Percentiles rank a stretch among this genome's conserved stretches.
phyloP scores from a whole-genome alignment of 169 alveolate species.

The Besnoitia besnoiti region DNA sequence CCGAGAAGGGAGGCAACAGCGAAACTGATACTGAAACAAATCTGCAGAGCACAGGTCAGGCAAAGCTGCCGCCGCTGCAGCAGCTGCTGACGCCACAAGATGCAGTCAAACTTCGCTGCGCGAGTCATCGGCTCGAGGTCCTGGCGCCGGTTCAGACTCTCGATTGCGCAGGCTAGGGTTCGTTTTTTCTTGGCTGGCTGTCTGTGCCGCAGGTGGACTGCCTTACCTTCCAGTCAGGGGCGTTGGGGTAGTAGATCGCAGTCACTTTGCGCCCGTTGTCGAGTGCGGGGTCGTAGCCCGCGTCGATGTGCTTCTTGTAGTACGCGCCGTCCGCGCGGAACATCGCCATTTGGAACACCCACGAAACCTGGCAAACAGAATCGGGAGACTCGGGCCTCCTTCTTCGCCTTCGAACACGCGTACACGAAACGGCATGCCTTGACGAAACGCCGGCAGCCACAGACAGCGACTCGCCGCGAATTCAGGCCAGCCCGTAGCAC shows the following conservation, averaged over 20 bases:
- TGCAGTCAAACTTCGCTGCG: no score
- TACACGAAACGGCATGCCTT: not conserved
- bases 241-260: conserved; percentile 56
- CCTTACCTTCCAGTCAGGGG: conserved; percentile 36
- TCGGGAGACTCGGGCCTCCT: not conserved
- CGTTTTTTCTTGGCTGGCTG: not conserved
- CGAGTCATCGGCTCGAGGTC: no score
- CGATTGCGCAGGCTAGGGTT: not conserved
- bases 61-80: no score
- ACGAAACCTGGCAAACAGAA: not conserved
- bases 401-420: not conserved
- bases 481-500: no score
- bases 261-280: conserved; percentile 73
- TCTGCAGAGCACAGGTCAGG: no score
- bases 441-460: not conserved
- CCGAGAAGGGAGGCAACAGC: not conserved
- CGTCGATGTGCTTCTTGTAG: conserved; percentile 64
- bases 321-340: conserved; percentile 51
- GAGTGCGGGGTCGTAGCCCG: not conserved
- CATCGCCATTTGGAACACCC: conserved; percentile 25
- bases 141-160: no score
- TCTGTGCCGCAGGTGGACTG: not conserved
- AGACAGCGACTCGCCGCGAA: not conserved
- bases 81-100: no score
- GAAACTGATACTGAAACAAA: no score